Base-by-base conservation (phyloP, 1,139 yeast species). In the Kluyveromyces sp. region DNA sequence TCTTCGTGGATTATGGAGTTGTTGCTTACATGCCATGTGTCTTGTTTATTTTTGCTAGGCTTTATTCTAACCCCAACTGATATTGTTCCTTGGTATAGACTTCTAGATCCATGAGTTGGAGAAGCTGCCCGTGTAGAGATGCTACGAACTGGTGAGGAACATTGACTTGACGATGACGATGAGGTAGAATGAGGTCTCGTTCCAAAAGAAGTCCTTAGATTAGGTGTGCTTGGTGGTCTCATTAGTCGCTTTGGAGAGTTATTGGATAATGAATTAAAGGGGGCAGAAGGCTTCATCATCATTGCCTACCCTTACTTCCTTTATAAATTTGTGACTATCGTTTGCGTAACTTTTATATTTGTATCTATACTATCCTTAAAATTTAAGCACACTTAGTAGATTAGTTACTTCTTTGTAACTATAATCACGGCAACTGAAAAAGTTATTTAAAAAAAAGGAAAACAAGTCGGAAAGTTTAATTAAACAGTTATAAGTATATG, bases 1-100 rank as follows among this genome's bases (percentile, higher is more conserved):
- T 74, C 77, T 7, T 63, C 63, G 53, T 80, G 77, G 10, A 69
- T 63, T 27, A 83, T 77, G 39, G 68, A 72, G 1, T 63, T 58
- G 6, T 58, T 56, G 59, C 53, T 71, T 65, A 48, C 77, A 63
- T 27, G 65, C 68, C 87, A 48, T 65, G 72, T 58, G 48, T 60
- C 61, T 46, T 52, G 51, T 21, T 53, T 49, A 41, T 55, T 49
- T 29, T 59, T 48, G 26, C 54, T 55, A 28, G 72, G 69, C 48
- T 67, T 62, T 34, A 67, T 61, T 35, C 72, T 57, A n/a, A 68
- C 56, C 1, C 67, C 64, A 6, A 68, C 72, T 0, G 67, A 60
- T 30, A 68, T 67, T 6, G 68, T 55, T 7, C 72, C 66, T 2
- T 60, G 63, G 46, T 67, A 67, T 33, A 33, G 21, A 15, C 38